These are phyloP conservation scores for Candida ortonii DNA, from an alignment of 805 yeast species.

Conservation along the genomic window DNA sequence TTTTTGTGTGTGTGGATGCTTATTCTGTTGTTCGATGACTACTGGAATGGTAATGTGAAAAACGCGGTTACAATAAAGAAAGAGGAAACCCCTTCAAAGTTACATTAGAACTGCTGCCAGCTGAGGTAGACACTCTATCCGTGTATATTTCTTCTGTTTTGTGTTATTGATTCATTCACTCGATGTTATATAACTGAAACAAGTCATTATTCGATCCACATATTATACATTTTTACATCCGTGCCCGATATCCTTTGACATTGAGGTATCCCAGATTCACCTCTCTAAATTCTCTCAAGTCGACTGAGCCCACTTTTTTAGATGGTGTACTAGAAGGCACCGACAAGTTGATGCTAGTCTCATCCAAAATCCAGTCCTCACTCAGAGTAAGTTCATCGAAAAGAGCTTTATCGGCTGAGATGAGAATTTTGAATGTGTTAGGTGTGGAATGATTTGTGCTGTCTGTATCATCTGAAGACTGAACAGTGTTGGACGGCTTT, in stretches of 20 bases:
- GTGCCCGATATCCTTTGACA: conserved; percentile 26
- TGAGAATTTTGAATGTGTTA: conserved; percentile 23
- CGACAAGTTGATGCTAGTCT: conserved; percentile 1
- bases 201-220: neutral
- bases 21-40: conserved; percentile 23
- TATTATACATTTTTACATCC: conserved; percentile 1
- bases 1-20: conserved; percentile 54
- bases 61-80: conserved; percentile 16
- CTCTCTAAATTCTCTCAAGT: conserved; percentile 22
- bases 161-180: conserved; percentile 1
- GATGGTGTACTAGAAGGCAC: conserved; percentile 8
- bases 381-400: conserved; percentile 15
- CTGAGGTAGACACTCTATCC: too few species aligned
- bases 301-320: conserved; percentile 13
- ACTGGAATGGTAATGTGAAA: conserved; percentile 20
- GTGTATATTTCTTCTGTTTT: neutral
- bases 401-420: conserved; percentile 19
- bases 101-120: conserved; percentile 15
- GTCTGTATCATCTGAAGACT: conserved; percentile 15
- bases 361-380: conserved; percentile 28
- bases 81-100: conserved; percentile 20
- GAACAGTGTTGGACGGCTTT: conserved; percentile 7
- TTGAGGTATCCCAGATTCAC: conserved; percentile 26
- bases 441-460: too few species aligned
- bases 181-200: neutral